Percentiles rank a stretch among this genome's conserved stretches.
phyloP scores from a whole-genome alignment of 495 filamentous ascomycete genomes.

The Pyrenopolyporus hunteri region DNA sequence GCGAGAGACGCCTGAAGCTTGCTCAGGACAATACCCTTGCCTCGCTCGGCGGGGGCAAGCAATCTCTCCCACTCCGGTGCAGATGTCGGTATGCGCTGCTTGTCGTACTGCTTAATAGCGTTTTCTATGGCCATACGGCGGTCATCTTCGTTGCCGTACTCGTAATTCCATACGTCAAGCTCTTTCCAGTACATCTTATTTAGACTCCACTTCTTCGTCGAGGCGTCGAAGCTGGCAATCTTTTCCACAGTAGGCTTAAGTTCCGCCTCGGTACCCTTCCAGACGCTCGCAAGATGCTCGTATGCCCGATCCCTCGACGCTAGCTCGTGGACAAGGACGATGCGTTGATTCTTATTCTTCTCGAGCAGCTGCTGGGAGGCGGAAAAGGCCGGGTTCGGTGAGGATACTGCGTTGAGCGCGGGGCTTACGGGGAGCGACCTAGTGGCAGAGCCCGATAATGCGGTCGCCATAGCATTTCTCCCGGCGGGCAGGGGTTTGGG shows the following conservation, averaged over 20 bases:
- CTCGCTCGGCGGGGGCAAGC: constrained; percentile 74
- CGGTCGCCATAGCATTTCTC: constrained; percentile 48
- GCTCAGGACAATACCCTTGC: constrained; percentile 80
- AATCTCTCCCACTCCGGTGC: constrained; percentile 83
- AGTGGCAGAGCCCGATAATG: constrained; percentile 38
- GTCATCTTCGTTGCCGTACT: constrained; percentile 69
- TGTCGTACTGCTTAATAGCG: constrained; percentile 82
- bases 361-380: constrained; percentile 59
- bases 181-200: constrained; percentile 79
- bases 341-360: constrained; percentile 57
- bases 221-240: constrained; percentile 60
- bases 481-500: constrained; percentile 48
- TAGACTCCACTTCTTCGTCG: constrained; percentile 68
- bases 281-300: constrained; percentile 61
- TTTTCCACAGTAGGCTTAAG: constrained; percentile 61
- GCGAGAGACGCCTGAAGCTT: constrained; percentile 68
- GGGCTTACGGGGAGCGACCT: constrained; percentile 72
- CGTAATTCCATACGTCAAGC: constrained; percentile 80
- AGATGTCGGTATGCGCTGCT: constrained; percentile 70
- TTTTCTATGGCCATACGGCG: constrained; percentile 82
- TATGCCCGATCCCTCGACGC: constrained; percentile 65
- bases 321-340: constrained; percentile 76
- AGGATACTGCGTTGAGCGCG: constrained; percentile 58
- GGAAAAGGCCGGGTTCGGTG: constrained; percentile 57
- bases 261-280: constrained; percentile 65